Evolutionary conservation across 192 early-diverging fungal species (phyloP).

Genomic region (Coemansia umbellata): DNA sequence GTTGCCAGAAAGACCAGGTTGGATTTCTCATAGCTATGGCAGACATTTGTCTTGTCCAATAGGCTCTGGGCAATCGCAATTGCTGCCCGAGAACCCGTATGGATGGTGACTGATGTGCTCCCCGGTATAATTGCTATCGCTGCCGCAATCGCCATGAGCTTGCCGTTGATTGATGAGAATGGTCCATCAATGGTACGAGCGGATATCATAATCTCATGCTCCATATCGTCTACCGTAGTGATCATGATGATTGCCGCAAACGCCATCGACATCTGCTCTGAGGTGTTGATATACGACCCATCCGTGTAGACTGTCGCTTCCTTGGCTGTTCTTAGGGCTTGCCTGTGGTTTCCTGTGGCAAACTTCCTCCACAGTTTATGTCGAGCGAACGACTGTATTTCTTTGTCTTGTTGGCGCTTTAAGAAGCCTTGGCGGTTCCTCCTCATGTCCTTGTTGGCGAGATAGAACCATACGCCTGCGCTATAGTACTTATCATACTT

Average conservation of each 20-base stretch:
- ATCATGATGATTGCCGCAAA: neutral
- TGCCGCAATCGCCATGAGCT: slow-evolving; percentile 7
- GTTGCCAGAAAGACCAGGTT: neutral
- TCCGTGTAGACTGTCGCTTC: too few relatives aligned
- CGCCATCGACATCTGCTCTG: too few relatives aligned
- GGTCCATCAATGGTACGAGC: slow-evolving; percentile 1
- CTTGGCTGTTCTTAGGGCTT: too few relatives aligned
- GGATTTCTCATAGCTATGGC: neutral
- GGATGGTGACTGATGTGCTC: neutral
- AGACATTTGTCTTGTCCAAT: neutral
- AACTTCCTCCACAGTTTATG: too few relatives aligned
- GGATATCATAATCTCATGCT: neutral
- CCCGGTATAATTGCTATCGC: neutral
- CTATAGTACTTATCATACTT: too few relatives aligned
- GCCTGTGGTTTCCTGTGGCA: too few relatives aligned
- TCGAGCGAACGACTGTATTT: too few relatives aligned
- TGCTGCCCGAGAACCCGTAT: neutral
- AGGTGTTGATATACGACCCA: too few relatives aligned
- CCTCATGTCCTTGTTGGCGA: too few relatives aligned
- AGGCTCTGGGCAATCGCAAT: neutral
- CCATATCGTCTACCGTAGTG: neutral
- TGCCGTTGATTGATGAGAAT: slow-evolving; percentile 4
- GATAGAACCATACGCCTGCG: too few relatives aligned
- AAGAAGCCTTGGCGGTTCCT: too few relatives aligned
- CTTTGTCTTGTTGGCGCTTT: too few relatives aligned